Conservation (phyloP, 2,329 filamentous ascomycete species). For the Epichloe gansuensis region DNA sequence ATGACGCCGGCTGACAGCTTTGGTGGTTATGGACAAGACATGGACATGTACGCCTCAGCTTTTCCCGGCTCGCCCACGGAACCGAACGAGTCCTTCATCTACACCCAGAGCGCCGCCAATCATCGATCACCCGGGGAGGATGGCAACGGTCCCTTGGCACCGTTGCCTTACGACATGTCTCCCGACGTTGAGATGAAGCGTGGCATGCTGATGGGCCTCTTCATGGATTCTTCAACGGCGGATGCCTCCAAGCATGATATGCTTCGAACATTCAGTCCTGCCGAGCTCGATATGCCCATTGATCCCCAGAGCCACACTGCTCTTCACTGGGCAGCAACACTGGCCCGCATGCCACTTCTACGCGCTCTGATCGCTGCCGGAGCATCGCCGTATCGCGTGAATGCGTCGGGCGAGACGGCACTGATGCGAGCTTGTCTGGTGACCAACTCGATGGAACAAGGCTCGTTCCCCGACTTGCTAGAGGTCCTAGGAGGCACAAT, state of each 20-base stretch:
- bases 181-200: constrained; percentile 67
- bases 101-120: constrained; percentile 37
- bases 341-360: constrained; percentile 73
- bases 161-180: constrained; percentile 47
- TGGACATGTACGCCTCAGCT: constrained; percentile 32
- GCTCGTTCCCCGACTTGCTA: constrained; percentile 78
- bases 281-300: constrained; percentile 84
- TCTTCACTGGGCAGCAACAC: constrained; percentile 88
- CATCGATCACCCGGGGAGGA: constrained; percentile 33
- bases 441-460: constrained; percentile 86
- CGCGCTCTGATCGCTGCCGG: constrained; percentile 71
- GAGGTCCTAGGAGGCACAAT: constrained; percentile 84
- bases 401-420: constrained; percentile 80
- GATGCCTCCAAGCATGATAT: constrained; percentile 66
- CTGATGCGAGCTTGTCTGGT: constrained; percentile 86
- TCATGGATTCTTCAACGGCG: constrained; percentile 58
- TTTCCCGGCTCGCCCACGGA: constrained; percentile 65
- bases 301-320: constrained; percentile 82
- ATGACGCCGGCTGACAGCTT: constrained; percentile 46
- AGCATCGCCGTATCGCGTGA: constrained; percentile 78
- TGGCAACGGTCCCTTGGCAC: constrained; percentile 47
- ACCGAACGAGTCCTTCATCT: constrained; percentile 66
- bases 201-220: constrained; percentile 67
- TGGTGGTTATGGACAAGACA: constrained; percentile 36
- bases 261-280: constrained; percentile 58